Evolutionary conservation across 2,329 filamentous ascomycete genomes (phyloP), one percentile per base, ranked within the genome.

Genomic region (Colletotrichum godetiae): DNA sequence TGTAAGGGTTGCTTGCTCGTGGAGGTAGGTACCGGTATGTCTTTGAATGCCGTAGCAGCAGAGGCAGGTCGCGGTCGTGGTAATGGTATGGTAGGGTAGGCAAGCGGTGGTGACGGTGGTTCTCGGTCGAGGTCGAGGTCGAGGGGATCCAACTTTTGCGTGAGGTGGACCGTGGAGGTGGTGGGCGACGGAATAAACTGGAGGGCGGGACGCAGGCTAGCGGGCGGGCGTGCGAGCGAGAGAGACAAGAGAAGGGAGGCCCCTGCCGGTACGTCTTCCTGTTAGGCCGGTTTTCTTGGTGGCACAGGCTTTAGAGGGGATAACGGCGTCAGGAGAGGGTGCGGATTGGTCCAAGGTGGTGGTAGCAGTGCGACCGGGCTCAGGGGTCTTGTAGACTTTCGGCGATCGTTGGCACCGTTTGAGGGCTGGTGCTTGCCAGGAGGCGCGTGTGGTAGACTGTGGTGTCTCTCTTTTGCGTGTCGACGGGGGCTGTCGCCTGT

Each of bases 361-460:
- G 42, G 60, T 70, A 60, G 67, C 52, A 65, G 60, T 61, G 60
- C 60, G 70, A 73, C 70, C 60, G 56, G 70, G 70, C 70, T 73
- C 70, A 73, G 67, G 70, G 70, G 70, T 73, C 70, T 73, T 65
- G 67, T 70, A 73, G 70, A 73, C 70, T 73, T 73, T 73, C 70
- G 70, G 70, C 60, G 60, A 65, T 73, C 67, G 67, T 61, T 70
- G 67, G 49, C 67, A 73, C 67, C 70, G 70, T 70, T 73, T 73
- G 60, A 73, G 67, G 49, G 70, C 67, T 64, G 69, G 69, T 68
- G 69, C 58, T 68, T 53, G 66, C 56, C 62, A 67, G 62, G 68
- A 71, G 64, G 68, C 63, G 68, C 58, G 68, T 59, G 68, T 71
- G 68, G 15, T 52, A 42, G 42, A 49, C 19, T 19, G 42, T 59